phyloP scores from a whole-genome alignment of 768 basidiomycete species.

The Tephrocybe sp. region DNA sequence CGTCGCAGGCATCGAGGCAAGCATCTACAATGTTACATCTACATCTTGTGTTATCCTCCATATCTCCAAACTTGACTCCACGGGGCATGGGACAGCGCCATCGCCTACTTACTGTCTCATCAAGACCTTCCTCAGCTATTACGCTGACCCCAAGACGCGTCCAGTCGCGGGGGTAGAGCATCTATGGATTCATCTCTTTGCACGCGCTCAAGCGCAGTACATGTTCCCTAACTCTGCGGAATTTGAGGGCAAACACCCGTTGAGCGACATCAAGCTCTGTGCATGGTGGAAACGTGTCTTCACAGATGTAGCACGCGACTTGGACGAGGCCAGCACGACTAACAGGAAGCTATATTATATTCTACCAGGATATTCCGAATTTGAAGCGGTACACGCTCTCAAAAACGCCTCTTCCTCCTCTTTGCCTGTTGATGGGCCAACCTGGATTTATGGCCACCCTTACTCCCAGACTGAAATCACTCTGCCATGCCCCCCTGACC shows the following conservation, averaged over 20 bases:
- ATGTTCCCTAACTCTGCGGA: slow-evolving; percentile 89
- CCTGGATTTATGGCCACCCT: slow-evolving; percentile 82
- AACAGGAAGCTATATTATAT: slow-evolving; percentile 53
- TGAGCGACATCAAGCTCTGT: slow-evolving; percentile 79
- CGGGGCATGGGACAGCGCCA: slow-evolving; percentile 67
- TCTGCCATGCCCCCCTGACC: slow-evolving; percentile 40
- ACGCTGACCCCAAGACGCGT: slow-evolving; percentile 61
- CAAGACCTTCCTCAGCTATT: slow-evolving; percentile 61
- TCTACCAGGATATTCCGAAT: slow-evolving; percentile 67
- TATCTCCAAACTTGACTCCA: slow-evolving; percentile 92
- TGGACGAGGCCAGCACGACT: slow-evolving; percentile 29
- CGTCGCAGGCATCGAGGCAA: slow-evolving; percentile 79
- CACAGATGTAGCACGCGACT: slow-evolving; percentile 48
- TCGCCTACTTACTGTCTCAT: slow-evolving; percentile 75
- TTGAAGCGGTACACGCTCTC: slow-evolving; percentile 66
- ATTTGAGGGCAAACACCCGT: slow-evolving; percentile 64
- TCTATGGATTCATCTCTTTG: slow-evolving; percentile 87
- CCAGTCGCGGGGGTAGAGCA: slow-evolving; percentile 55
- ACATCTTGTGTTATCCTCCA: slow-evolving; percentile 78
- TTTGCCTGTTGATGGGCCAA: slow-evolving; percentile 8
- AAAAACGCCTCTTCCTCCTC: slow-evolving; percentile 32
- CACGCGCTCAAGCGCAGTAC: slow-evolving; percentile 88
- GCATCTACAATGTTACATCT: slow-evolving; percentile 69
- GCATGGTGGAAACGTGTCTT: slow-evolving; percentile 91
- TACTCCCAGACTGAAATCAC: slow-evolving; percentile 57